Base-by-base conservation (phyloP, 768 basidiomycete species). In the Megacollybia marginata region DNA sequence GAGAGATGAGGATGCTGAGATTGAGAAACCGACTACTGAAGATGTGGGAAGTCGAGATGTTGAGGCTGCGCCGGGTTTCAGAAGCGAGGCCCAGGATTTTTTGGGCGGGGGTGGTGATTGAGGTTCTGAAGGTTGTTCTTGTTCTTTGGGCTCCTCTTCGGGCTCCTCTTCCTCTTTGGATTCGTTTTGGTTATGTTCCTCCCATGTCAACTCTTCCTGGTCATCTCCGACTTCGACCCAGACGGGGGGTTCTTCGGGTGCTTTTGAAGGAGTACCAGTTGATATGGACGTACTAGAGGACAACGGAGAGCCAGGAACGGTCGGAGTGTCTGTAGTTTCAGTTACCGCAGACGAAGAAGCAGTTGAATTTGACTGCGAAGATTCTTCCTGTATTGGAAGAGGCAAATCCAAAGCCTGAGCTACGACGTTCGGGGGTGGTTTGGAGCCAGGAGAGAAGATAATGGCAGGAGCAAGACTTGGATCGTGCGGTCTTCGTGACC, bases 41-140 rank as follows among this genome's bases (percentile, higher is more conserved):
- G 87, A 90, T 0, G 77, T 82, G 2, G 85, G 87, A 13, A 53
- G 15, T 4, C 35, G 12, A 23, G 51, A 43, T 11, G 47, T 7
- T 28, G 54, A 35, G 7, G 52, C 23, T 9, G 48, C 28, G 10
- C 62, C 33, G 34, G 62, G 62, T 46, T 76, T 75, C 34, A 90
- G 69, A 33, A 91, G 79, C 12, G 85, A 85, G 0, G 88, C 86
- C 82, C 83, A 91, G 2, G 83, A 85, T 62, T 82, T 87, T 65
- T 80, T 85, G 5, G 69, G 62, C 19, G 69, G 55, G 34, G 69
- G 50, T 2, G 67, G 48, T 7, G 64, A 53, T 4, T 28, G 23
- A 28, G 23, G 23, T 28, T 68, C 48, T 1, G 58, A 48, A 0
- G 58, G 49, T 44, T 52, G 45, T 31, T 51, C 31, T n/a, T n/a